These are phyloP conservation scores for Xylogone sp. DNA, from an alignment of 2,329 filamentous ascomycete species.

Conservation along the genomic window DNA sequence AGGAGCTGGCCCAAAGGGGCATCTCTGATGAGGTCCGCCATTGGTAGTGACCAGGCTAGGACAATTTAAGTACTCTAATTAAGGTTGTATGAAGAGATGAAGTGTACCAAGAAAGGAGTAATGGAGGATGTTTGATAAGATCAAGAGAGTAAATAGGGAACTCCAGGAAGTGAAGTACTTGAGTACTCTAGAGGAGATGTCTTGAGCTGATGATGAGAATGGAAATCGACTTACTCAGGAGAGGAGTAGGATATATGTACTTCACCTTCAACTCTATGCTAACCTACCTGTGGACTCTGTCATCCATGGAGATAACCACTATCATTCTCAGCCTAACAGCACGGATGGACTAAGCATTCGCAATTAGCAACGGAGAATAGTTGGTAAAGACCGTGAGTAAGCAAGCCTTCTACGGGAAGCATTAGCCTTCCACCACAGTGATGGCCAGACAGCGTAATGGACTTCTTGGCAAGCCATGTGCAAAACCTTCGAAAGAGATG, in stretches of 20 bases:
- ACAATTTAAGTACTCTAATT: too few species aligned
- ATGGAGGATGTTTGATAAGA: too few species aligned
- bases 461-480: neutral
- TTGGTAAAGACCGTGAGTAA: neutral
- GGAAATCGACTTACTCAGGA: neutral
- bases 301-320: neutral
- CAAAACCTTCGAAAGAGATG: neutral
- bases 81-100: too few species aligned
- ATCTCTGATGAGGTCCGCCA: conserved; percentile 43
- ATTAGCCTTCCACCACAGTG: neutral
- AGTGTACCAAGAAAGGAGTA: too few species aligned
- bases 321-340: neutral
- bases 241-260: neutral
- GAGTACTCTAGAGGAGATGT: neutral
- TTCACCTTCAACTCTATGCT: neutral
- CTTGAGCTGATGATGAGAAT: neutral
- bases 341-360: neutral
- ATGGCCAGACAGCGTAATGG: neutral
- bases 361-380: neutral
- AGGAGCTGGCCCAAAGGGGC: conserved; percentile 56
- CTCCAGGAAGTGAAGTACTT: too few species aligned
- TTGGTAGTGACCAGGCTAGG: neutral
- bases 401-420: neutral
- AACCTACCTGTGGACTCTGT: neutral
- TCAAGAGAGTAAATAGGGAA: too few species aligned